Conservation (phyloP, 1,284 basidiomycete genomes). For the Microbotryum intermedium region DNA sequence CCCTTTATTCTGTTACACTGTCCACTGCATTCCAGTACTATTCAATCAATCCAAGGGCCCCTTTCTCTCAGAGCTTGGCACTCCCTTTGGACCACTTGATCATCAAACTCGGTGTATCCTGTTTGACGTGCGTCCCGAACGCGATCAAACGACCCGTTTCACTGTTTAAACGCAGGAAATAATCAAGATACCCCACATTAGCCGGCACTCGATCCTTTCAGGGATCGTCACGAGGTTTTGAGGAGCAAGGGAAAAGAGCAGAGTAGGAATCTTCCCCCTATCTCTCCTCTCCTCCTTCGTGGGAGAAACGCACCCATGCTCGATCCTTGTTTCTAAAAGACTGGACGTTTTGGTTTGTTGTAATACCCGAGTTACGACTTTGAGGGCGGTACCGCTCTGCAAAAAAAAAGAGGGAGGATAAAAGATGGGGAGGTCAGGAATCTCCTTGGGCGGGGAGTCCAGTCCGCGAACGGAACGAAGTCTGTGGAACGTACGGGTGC, state of each 20-base stretch:
- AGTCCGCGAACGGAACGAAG: neutral
- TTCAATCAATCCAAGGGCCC: too few relatives aligned
- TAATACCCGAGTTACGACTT: constrained; percentile 14
- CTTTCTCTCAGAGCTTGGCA: too few relatives aligned
- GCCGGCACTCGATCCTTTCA: neutral
- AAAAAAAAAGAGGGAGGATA: too few relatives aligned
- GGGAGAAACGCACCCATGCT: constrained; percentile 7
- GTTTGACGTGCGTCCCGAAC: constrained; percentile 19
- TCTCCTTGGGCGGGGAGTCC: too few relatives aligned
- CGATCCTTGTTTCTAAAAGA: constrained; percentile 16
- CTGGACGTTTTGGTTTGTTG: constrained; percentile 14
- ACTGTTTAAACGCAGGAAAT: neutral
- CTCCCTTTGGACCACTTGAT: too few relatives aligned
- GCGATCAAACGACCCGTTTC: constrained; percentile 13
- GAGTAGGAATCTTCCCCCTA: too few relatives aligned
- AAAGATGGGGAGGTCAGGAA: neutral
- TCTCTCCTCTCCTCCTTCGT: constrained; percentile 5
- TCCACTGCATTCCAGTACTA: too few relatives aligned
- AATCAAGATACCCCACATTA: neutral
- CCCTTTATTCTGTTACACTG: too few relatives aligned
- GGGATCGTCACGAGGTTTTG: too few relatives aligned
- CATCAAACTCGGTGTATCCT: constrained; percentile 8
- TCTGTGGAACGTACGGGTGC: constrained; percentile 20
- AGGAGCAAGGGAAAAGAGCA: neutral
- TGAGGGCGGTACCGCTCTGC: constrained; percentile 15